Conservation (phyloP, 768 basidiomycete genomes). For the Suillus spraguei region DNA sequence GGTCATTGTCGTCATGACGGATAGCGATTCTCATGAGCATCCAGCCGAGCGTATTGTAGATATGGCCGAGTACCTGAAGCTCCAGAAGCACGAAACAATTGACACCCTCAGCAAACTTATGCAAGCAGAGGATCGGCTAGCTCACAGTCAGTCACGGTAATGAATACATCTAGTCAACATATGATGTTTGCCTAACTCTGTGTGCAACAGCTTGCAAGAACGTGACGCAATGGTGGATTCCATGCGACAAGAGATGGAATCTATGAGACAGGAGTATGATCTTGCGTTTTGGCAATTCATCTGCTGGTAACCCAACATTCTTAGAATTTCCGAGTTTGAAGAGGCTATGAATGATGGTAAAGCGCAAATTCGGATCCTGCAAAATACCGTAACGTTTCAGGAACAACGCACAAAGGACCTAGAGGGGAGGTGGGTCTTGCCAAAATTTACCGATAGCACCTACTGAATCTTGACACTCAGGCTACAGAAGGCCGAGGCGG, state of each 20-base stretch:
- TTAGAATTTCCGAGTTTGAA: conserved; percentile 27
- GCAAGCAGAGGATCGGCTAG: conserved; percentile 32
- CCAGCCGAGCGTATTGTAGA: conserved; percentile 23
- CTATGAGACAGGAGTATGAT: conserved; percentile 34
- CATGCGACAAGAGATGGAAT: conserved; percentile 32
- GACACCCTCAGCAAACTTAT: conserved; percentile 22
- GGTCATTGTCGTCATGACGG: neutral
- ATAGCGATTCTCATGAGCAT: conserved; percentile 22
- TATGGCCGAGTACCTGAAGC: conserved; percentile 26
- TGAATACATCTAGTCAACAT: neutral
- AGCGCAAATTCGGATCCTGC: conserved; percentile 31
- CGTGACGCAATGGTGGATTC: conserved; percentile 27
- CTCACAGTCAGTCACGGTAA: conserved; percentile 26
- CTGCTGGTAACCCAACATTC: conserved; percentile 14
- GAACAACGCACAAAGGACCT: conserved; percentile 28
- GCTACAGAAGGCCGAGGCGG: conserved; percentile 25
- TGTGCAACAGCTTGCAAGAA: conserved; percentile 26
- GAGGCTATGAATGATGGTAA: conserved; percentile 26
- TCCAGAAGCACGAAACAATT: conserved; percentile 32
- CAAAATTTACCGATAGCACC: neutral
- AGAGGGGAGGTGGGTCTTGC: conserved; percentile 28
- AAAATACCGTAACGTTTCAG: conserved; percentile 33
- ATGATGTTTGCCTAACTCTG: conserved; percentile 17
- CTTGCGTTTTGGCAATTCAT: conserved; percentile 11
- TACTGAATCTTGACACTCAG: conserved; percentile 15